These are phyloP conservation scores for Lepiota brunneoincarnata DNA, from an alignment of 768 basidiomycete species.

Conservation along the genomic window DNA sequence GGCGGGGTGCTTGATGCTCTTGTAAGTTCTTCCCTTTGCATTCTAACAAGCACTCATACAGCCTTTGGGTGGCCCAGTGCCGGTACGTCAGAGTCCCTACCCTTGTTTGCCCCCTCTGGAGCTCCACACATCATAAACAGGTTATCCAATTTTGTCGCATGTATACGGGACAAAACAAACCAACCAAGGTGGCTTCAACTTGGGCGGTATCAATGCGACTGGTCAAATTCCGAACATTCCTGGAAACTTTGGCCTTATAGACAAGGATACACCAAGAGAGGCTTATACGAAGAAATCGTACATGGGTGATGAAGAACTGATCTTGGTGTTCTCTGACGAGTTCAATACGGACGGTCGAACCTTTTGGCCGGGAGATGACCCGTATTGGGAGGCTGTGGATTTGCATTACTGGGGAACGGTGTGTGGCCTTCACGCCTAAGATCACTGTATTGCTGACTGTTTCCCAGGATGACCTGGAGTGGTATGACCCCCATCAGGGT, in stretches of 20 bases:
- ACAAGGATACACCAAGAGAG: constrained; percentile 67
- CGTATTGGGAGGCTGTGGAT: constrained; percentile 86
- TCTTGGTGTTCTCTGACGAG: constrained; percentile 79
- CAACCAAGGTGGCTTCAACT: constrained; percentile 60
- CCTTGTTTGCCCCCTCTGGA: neutral
- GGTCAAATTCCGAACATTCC: constrained; percentile 65
- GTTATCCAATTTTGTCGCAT: constrained; percentile 51
- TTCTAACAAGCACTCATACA: neutral
- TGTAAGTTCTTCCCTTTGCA: constrained; percentile 36
- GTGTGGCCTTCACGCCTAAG: constrained; percentile 24
- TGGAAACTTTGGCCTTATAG: constrained; percentile 68
- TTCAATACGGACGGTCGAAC: constrained; percentile 68
- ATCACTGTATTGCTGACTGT: constrained; percentile 17
- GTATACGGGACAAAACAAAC: constrained; percentile 37
- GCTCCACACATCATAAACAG: constrained; percentile 21
- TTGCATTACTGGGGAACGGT: constrained; percentile 73
- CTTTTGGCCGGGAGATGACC: constrained; percentile 77
- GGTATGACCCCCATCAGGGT: constrained; percentile 71
- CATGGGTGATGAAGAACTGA: constrained; percentile 44
- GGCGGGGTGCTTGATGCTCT: constrained; percentile 39
- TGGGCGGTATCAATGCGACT: constrained; percentile 72
- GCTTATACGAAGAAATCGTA: constrained; percentile 54
- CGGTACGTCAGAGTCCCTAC: constrained; percentile 23
- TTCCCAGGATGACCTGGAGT: constrained; percentile 78
- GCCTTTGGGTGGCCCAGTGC: constrained; percentile 24